Evolutionary conservation across 768 basidiomycete genomes (phyloP).

Genomic region (Hortiboletus campestris): DNA sequence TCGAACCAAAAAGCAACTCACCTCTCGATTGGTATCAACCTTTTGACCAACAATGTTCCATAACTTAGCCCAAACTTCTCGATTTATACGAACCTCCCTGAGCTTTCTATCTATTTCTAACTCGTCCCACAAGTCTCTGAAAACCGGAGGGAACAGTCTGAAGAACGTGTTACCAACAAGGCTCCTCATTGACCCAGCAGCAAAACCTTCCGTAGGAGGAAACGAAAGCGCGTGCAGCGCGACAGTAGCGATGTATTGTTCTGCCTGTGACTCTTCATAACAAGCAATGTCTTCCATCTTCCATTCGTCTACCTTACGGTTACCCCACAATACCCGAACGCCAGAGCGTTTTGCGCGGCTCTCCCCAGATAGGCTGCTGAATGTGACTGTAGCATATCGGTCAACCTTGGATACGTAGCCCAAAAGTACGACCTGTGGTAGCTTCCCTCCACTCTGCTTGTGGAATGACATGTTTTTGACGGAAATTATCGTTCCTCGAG

Average conservation of each 20-base stretch:
- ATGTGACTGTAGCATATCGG: constrained; percentile 72
- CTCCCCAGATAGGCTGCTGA: constrained; percentile 59
- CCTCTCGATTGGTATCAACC: constrained; percentile 40
- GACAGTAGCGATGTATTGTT: constrained; percentile 84
- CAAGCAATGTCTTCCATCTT: constrained; percentile 86
- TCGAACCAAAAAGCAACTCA: constrained; percentile 28
- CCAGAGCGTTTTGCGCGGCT: constrained; percentile 74
- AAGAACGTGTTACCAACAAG: constrained; percentile 63
- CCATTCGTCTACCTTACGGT: constrained; percentile 61
- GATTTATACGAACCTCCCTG: constrained; percentile 62
- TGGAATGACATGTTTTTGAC: constrained; percentile 76
- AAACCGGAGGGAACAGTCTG: constrained; percentile 75
- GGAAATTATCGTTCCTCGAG: constrained; percentile 49
- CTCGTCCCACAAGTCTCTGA: constrained; percentile 91
- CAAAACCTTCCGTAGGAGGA: constrained; percentile 61
- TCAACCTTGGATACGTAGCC: constrained; percentile 69
- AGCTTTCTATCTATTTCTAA: constrained; percentile 63
- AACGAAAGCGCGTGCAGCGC: constrained; percentile 80
- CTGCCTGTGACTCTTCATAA: constrained; percentile 72
- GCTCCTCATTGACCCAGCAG: constrained; percentile 44
- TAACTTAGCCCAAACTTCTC: constrained; percentile 69
- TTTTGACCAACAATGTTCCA: constrained; percentile 63
- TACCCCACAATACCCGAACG: constrained; percentile 73
- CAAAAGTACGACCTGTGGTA: constrained; percentile 70
- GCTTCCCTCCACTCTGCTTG: constrained; percentile 79